Base-by-base conservation (phyloP, 2,329 filamentous ascomycete species). In the Boeremia exigua region DNA sequence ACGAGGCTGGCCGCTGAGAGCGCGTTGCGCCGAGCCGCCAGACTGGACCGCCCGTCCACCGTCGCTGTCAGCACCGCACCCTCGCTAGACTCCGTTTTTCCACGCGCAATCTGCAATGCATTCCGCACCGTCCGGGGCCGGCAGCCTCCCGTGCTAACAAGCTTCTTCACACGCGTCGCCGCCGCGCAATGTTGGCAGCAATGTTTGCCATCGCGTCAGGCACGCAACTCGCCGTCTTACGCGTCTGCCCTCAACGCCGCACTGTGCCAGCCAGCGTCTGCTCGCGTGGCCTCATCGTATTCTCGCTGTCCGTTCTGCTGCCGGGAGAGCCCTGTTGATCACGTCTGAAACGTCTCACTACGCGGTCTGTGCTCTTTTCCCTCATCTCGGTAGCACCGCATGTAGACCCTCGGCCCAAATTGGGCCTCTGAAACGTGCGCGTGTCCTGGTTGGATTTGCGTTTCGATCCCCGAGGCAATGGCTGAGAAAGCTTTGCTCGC, bases 291-390 rank as follows among this genome's bases (percentile, higher is more conserved):
- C 48, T 45, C 54, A 32, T 56, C 29, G 32, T 53, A 38, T 43
- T 38, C 54, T 59, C 56, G 47, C 49, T 51, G 47, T 51, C 53
- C 60, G 67, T 67, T 61, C 66, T 65, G 53, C 29, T 56, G 55
- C 61, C 58, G 61, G 68, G 64, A 60, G 60, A 62, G 52, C 62
- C 64, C 56, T 68, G 61, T 49, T 53, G 57, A 52, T 54, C 39
- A 33, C 15, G 47, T 40, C 62, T 72, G 68, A 71, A 70, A 72
- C 63, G 66, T 68, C 68, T 62, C 68, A 67, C 58, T 65, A 60
- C 55, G 48, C 53, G 53, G 56, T 49, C 58, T 56, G 62, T 65
- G 65, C 66, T 47, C 33, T 32, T 34, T 23, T 34, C 30, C 30
- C 58, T 67, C 66, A 71, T 72, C 61, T 73, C 70, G 67, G 54